A percentile compares a stretch with the other conserved stretches of the same genome.
These are phyloP conservation scores for Talaromyces sp. DNA, from an alignment of 2,329 filamentous ascomycete species.

Conservation along the genomic window DNA sequence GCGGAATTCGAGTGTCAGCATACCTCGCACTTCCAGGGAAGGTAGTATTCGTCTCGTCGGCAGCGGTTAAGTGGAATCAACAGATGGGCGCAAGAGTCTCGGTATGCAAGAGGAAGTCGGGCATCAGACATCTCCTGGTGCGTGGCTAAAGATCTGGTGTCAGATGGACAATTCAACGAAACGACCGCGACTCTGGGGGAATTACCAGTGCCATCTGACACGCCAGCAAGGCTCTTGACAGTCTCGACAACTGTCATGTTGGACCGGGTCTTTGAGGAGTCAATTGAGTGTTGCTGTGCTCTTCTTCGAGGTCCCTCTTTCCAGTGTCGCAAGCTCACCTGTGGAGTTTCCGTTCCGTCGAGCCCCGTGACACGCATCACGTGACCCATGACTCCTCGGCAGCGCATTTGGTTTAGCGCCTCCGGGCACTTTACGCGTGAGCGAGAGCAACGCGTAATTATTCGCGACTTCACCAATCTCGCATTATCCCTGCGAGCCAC, in stretches of 20 bases:
- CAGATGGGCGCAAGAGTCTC: slow-evolving; percentile 92
- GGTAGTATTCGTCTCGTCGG: slow-evolving; percentile 84
- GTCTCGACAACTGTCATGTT: slow-evolving; percentile 46
- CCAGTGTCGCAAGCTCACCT: not conserved
- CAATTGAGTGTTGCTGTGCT: not conserved
- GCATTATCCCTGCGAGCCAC: slow-evolving; percentile 25
- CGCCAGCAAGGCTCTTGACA: slow-evolving; percentile 46
- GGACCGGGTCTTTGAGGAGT: slow-evolving; percentile 5
- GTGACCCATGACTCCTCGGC: slow-evolving; percentile 9
- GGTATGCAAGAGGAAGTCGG: slow-evolving; percentile 80
- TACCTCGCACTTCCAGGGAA: slow-evolving; percentile 98
- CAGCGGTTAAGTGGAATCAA: slow-evolving; percentile 95
- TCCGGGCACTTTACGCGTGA: slow-evolving; percentile 36
- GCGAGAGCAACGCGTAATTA: not conserved
- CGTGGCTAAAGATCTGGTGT: slow-evolving; percentile 23
- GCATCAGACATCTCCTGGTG: slow-evolving; percentile 93
- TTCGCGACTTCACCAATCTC: slow-evolving; percentile 14
- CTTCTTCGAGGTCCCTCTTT: slow-evolving; percentile 2
- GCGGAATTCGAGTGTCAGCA: slow-evolving; percentile 27
- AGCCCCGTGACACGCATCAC: slow-evolving; percentile 20
- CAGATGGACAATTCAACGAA: slow-evolving; percentile 3
- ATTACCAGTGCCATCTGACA: slow-evolving; percentile 36
- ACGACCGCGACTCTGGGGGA: slow-evolving; percentile 7
- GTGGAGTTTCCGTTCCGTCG: slow-evolving; percentile 10
- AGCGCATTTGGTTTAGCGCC: slow-evolving; percentile 21